A percentile compares a stretch with the other conserved stretches of the same genome.
Evolutionary conservation across 805 yeast species (phyloP).

Genomic region (Diddensiella santjacobensis): DNA sequence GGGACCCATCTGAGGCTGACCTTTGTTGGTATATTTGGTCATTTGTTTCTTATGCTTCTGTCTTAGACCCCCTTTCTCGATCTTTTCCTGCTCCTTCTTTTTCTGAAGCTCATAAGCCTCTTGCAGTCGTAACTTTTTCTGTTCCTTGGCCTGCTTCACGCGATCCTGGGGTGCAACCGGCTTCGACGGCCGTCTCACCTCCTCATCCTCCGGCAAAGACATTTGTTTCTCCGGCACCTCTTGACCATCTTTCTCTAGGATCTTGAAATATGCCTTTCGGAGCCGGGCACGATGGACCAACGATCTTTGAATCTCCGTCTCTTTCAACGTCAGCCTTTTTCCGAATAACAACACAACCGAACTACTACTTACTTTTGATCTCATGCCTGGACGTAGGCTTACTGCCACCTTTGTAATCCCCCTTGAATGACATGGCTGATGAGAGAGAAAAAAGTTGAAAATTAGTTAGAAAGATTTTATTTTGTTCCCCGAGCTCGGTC

Average conservation of each 20-base stretch:
- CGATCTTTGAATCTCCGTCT: constrained; percentile 65
- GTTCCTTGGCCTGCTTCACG: constrained; percentile 36
- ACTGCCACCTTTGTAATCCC: not conserved
- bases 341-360: no score
- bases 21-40: constrained; percentile 57
- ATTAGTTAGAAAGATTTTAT: no score
- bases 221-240: constrained; percentile 43
- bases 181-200: constrained; percentile 16
- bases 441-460: no score
- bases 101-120: constrained; percentile 40
- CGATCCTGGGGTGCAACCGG: constrained; percentile 29
- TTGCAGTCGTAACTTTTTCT: constrained; percentile 43
- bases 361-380: constrained; percentile 39
- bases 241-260: constrained; percentile 69
- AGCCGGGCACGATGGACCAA: constrained; percentile 76
- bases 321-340: not conserved
- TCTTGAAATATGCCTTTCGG: constrained; percentile 75
- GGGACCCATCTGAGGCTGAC: constrained; percentile 92
- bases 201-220: constrained; percentile 23
- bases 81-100: constrained; percentile 39
- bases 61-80: constrained; percentile 34
- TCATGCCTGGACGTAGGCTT: constrained; percentile 17
- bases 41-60: constrained; percentile 45
- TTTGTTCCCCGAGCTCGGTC: no score
- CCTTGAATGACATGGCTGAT: not conserved